Percentiles rank a stretch among this genome's conserved stretches.
Conservation (phyloP, 352 stramenopile species). For the Saprolegnia parasitica region DNA sequence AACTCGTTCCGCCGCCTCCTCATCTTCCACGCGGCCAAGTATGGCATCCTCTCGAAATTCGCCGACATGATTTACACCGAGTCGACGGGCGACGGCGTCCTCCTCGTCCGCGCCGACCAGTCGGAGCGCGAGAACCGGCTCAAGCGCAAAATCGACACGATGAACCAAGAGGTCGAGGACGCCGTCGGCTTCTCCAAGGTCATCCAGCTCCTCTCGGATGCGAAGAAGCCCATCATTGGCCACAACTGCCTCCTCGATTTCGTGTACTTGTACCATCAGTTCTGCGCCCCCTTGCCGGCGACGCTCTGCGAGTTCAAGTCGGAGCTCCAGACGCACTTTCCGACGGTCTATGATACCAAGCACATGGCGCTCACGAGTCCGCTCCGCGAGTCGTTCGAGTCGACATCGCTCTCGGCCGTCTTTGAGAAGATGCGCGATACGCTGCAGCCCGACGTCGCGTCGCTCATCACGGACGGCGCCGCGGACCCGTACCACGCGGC, state of each 20-base stretch:
- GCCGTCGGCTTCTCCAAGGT: slow-evolving; percentile 73
- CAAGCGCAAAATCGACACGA: slow-evolving; percentile 33
- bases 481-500: slow-evolving; percentile 63
- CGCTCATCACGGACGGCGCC: slow-evolving; percentile 45
- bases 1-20: slow-evolving; percentile 77
- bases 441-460: slow-evolving; percentile 49
- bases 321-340: slow-evolving; percentile 63
- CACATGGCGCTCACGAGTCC: slow-evolving; percentile 54
- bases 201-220: slow-evolving; percentile 63
- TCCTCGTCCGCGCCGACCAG: slow-evolving; percentile 57
- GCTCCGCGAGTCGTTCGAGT: slow-evolving; percentile 41
- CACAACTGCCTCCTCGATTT: slow-evolving; percentile 84
- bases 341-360: slow-evolving; percentile 78
- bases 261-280: slow-evolving; percentile 80
- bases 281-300: slow-evolving; percentile 67
- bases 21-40: slow-evolving; percentile 34
- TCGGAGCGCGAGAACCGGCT: slow-evolving; percentile 35
- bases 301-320: slow-evolving; percentile 67
- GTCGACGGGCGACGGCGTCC: slow-evolving; percentile 38
- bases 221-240: slow-evolving; percentile 68
- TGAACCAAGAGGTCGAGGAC: slow-evolving; percentile 59
- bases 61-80: slow-evolving; percentile 64
- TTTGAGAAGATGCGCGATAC: slow-evolving; percentile 77
- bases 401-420: slow-evolving; percentile 53
- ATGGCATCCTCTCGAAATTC: slow-evolving; percentile 53